phyloP scores from a whole-genome alignment of 306 rosid genomes.

The Vachellia collinsii region DNA sequence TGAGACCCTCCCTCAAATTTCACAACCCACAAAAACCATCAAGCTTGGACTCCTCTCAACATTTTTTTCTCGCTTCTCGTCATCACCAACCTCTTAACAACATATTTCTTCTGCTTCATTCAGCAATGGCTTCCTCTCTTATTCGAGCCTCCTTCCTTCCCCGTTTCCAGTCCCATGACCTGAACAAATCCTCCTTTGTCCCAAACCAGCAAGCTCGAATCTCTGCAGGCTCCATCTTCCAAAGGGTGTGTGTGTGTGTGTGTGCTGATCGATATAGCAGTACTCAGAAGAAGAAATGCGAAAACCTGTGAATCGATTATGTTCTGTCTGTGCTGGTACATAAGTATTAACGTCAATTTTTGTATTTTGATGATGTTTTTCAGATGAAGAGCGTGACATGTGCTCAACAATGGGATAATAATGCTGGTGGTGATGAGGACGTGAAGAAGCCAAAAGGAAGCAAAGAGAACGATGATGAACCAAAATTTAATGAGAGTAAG shows the following conservation, averaged over 20 bases:
- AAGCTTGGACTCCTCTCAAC: neutral
- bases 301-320: neutral
- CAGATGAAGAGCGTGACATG: constrained; percentile 41
- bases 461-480: neutral
- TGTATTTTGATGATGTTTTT: constrained; percentile 3
- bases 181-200: constrained; percentile 13
- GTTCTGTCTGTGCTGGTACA: neutral
- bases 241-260: constrained; percentile 27
- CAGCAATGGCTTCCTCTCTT: constrained; percentile 45
- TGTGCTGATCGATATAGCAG: neutral
- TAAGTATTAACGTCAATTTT: neutral
- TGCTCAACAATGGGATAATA: constrained; percentile 24
- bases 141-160: constrained; percentile 46
- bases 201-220: neutral
- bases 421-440: constrained; percentile 9
- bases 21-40: neutral
- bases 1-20: neutral
- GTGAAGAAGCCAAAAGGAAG: constrained; percentile 3
- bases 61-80: neutral
- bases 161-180: constrained; percentile 20
- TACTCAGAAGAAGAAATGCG: neutral
- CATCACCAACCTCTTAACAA: neutral
- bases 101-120: neutral
- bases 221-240: neutral
- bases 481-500: neutral